Evolutionary conservation across 179 eudicot species (phyloP).

Genomic region (Silene noctiflora): DNA sequence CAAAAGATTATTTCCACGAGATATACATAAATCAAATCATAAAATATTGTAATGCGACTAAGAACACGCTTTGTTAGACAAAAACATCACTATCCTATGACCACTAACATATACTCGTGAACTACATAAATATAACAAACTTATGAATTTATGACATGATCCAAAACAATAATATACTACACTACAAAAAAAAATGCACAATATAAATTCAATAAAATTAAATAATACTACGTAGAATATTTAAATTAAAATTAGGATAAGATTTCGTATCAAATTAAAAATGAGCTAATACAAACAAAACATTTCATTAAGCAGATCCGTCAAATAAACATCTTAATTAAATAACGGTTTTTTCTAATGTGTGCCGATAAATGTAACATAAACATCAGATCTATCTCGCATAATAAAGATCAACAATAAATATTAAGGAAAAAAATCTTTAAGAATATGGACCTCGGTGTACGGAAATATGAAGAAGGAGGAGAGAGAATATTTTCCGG

Average conservation of each 20-base stretch:
- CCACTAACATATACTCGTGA: not conserved
- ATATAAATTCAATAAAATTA: not conserved
- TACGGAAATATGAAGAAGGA: conserved; percentile 14
- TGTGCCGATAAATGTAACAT: no score
- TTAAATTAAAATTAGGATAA: not conserved
- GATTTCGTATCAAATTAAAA: not conserved
- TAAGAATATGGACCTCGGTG: not conserved
- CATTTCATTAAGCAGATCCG: conserved; percentile 14
- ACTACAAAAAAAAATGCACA: no score
- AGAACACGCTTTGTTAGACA: no score
- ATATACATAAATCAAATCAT: not conserved
- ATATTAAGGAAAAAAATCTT: not conserved
- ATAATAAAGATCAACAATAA: conserved; percentile 7
- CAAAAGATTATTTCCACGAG: not conserved
- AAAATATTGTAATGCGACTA: not conserved
- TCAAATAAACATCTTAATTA: not conserved
- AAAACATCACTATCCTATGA: not conserved
- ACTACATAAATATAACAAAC: not conserved
- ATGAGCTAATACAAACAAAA: not conserved
- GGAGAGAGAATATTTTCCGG: conserved; percentile 12
- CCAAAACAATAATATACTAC: not conserved
- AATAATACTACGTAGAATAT: not conserved
- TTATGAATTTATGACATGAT: not conserved
- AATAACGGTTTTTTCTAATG: not conserved
- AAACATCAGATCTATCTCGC: conserved; percentile 32